Base-by-base conservation (phyloP, 441 rosid genomes). In the Gossypium aridum region DNA sequence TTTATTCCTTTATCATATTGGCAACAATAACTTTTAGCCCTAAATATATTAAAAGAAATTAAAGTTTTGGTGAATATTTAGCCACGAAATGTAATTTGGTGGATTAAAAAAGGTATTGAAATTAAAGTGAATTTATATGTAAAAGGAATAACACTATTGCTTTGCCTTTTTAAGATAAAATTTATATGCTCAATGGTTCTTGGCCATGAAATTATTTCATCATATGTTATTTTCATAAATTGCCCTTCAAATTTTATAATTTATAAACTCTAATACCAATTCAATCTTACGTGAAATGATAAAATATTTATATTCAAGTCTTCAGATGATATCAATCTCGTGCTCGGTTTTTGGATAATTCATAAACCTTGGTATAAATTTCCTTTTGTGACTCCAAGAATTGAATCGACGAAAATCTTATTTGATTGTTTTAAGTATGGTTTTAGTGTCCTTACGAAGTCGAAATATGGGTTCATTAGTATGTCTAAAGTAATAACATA, bases 61-160 rank as follows among this genome's bases (percentile, higher is more conserved):
- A 45, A 68, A 68, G 54, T 55, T 71, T 76, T 74, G 80, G 82
- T 28, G 71, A 77, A 67, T 79, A 70, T 60, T 64, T 72, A 55
- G 78, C 82, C 73, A 78, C 78, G 70, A 76, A 72, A 80, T 78
- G 47, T 51, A 14, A 31, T 31, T 31, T 31, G 37, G 37, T 5
- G 37, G 6, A 31, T 5, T 31, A 5, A 31, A n/a, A 17, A 55
- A 55, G 60, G 23, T 55, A 55, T 19, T 17, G 12, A 55, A n/a
- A 51, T 51, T 51, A 51, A 20, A 26, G 64, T 71, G 64, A 55
- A 55, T 28, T 55, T 70, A 43, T 14, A 56, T 39, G 65, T 57
- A 23, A 59, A 71, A 71, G 75, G 75, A 71, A 71, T 55, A 55
- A 31, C 37, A 25, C 3, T 25, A 5, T 26, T n/a, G 60, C 43